Conservation (phyloP, 495 filamentous ascomycete species). For the Paragyromitra xinjiangensis region DNA sequence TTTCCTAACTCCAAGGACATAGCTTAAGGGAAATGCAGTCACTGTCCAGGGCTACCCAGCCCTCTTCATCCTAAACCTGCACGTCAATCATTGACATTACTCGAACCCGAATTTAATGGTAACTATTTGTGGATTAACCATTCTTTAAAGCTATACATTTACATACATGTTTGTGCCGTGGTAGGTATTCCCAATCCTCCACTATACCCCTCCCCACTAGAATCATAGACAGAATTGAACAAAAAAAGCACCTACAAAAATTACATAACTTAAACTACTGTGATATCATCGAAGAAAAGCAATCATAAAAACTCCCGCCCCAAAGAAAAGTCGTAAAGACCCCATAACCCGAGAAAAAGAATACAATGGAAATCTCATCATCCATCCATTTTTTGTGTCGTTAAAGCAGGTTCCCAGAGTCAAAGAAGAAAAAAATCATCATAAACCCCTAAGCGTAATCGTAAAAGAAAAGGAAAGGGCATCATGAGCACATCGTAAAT, state of each 20-base stretch:
- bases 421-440: background rate
- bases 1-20: too few relatives aligned
- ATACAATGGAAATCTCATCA: background rate
- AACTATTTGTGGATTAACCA: too few relatives aligned
- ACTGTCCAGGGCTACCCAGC: too few relatives aligned
- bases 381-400: slow-evolving; percentile 2
- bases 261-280: slow-evolving; percentile 18
- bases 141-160: background rate
- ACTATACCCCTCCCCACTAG: background rate
- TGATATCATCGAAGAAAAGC: slow-evolving; percentile 20
- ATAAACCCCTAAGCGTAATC: slow-evolving; percentile 2
- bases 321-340: background rate
- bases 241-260: slow-evolving; percentile 24
- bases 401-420: background rate
- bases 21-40: too few relatives aligned
- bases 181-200: background rate
- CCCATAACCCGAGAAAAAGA: background rate
- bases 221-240: slow-evolving; percentile 8
- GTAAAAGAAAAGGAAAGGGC: slow-evolving; percentile 1
- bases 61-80: too few relatives aligned
- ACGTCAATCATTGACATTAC: too few relatives aligned
- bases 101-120: too few relatives aligned
- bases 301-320: slow-evolving; percentile 29
- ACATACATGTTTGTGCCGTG: background rate
- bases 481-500: slow-evolving; percentile 11